Evolutionary conservation across 1,139 yeast genomes (phyloP).

Genomic region (Blastobotrys persicus): DNA sequence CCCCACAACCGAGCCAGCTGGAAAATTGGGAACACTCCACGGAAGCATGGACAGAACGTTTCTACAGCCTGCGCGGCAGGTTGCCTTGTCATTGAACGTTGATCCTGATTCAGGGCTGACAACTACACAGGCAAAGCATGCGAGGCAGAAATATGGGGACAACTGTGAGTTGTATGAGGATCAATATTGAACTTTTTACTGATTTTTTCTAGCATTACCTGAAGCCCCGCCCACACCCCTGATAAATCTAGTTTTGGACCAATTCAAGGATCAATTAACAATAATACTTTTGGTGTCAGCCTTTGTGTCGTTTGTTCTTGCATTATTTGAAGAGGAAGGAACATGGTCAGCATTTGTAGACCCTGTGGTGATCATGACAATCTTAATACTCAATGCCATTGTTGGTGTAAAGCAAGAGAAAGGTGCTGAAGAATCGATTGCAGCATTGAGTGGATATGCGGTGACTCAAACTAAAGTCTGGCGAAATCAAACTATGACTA

Average conservation of each 20-base stretch:
- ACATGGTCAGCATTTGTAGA: slow-evolving; percentile 40
- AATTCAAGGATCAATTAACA: slow-evolving; percentile 42
- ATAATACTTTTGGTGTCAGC: slow-evolving; percentile 41
- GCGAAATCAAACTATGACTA: slow-evolving; percentile 40
- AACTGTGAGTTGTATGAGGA: slow-evolving; percentile 19
- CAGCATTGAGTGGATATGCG: slow-evolving; percentile 41
- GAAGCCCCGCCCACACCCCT: slow-evolving; percentile 40
- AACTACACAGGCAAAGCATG: slow-evolving; percentile 24
- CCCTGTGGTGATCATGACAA: slow-evolving; percentile 41
- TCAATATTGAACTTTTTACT: no score
- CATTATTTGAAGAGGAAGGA: slow-evolving; percentile 36
- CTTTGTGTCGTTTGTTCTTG: slow-evolving; percentile 39
- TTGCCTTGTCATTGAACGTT: slow-evolving; percentile 27
- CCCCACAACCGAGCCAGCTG: no score
- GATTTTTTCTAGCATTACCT: slow-evolving; percentile 27
- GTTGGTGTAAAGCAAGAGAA: slow-evolving; percentile 45
- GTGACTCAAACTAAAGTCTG: slow-evolving; percentile 43
- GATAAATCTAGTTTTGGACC: slow-evolving; percentile 38
- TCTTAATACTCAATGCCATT: slow-evolving; percentile 41
- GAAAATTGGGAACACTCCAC: not conserved
- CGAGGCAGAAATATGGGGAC: slow-evolving; percentile 28
- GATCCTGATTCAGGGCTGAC: slow-evolving; percentile 28
- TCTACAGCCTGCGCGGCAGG: slow-evolving; percentile 25
- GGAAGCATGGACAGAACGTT: slow-evolving; percentile 29
- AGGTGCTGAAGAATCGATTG: slow-evolving; percentile 44